Conservation (phyloP, 176 grass and related monocot species). For the Carex scoparia region DNA sequence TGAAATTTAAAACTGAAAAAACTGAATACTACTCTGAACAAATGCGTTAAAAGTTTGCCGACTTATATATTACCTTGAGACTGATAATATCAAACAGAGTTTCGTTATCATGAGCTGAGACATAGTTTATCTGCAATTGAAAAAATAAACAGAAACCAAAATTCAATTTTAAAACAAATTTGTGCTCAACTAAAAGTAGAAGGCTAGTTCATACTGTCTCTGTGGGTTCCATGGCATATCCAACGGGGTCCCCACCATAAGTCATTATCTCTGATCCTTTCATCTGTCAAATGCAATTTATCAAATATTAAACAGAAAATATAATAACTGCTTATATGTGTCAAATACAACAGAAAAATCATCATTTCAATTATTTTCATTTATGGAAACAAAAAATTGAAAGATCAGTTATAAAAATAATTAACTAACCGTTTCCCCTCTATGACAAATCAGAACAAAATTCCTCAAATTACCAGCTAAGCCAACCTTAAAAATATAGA, state of each 20-base stretch:
- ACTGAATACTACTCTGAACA: background rate
- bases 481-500: slow-evolving; percentile 54
- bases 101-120: slow-evolving; percentile 95
- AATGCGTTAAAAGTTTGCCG: background rate
- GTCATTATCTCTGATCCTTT: slow-evolving; percentile 83
- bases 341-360: slow-evolving; percentile 2
- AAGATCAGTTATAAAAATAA: background rate
- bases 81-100: slow-evolving; percentile 92
- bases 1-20: background rate
- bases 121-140: slow-evolving; percentile 78
- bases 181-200: background rate
- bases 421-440: slow-evolving; percentile 40
- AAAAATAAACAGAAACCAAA: slow-evolving; percentile 16
- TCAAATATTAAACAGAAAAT: slow-evolving; percentile 10
- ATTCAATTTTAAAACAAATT: background rate
- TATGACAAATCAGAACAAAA: slow-evolving; percentile 57
- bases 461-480: slow-evolving; percentile 78
- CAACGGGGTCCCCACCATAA: slow-evolving; percentile 67
- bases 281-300: slow-evolving; percentile 31
- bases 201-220: slow-evolving; percentile 48
- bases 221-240: slow-evolving; percentile 56
- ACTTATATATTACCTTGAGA: slow-evolving; percentile 55
- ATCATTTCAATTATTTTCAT: background rate
- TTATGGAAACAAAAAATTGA: background rate
- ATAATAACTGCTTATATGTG: background rate